Evolutionary conservation across 805 yeast species (phyloP).

Genomic region (Pichia cabralensis): DNA sequence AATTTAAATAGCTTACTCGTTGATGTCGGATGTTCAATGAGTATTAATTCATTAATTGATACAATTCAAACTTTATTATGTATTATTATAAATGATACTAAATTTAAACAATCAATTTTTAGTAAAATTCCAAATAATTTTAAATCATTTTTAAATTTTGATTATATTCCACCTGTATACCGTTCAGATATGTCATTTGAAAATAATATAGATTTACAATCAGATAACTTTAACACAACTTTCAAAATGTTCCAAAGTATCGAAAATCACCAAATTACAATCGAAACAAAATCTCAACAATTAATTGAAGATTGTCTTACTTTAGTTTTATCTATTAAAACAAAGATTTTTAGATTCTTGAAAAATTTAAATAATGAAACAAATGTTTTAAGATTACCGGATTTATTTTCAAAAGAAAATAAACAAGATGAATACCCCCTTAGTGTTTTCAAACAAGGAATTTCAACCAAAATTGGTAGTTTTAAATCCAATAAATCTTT

Average conservation of each 20-base stretch:
- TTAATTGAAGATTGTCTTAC: constrained; percentile 24
- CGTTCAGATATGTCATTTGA: constrained; percentile 21
- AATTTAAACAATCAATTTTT: constrained; percentile 3
- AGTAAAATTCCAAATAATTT: constrained; percentile 11
- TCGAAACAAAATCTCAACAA: constrained; percentile 6
- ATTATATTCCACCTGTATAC: constrained; percentile 22
- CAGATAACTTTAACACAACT: constrained; percentile 6
- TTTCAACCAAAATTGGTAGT: constrained; percentile 19
- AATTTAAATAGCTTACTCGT: constrained; percentile 14
- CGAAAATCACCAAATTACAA: constrained; percentile 9
- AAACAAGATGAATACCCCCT: constrained; percentile 6
- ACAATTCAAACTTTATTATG: constrained; percentile 18
- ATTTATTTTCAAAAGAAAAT: background rate
- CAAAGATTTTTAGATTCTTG: constrained; percentile 17
- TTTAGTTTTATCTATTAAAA: constrained; percentile 26
- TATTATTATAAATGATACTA: constrained; percentile 11
- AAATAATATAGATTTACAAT: constrained; percentile 13
- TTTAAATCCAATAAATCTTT: constrained; percentile 19
- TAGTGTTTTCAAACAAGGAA: constrained; percentile 16
- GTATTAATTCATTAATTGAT: constrained; percentile 26
- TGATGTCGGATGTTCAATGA: constrained; percentile 27
- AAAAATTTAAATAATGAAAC: constrained; percentile 13
- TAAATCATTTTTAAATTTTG: constrained; percentile 16
- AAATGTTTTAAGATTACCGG: constrained; percentile 8
- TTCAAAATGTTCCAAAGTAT: constrained; percentile 9